These are phyloP conservation scores for Phytophthora colocasiae DNA, from an alignment of 352 stramenopile species.

Conservation along the genomic window DNA sequence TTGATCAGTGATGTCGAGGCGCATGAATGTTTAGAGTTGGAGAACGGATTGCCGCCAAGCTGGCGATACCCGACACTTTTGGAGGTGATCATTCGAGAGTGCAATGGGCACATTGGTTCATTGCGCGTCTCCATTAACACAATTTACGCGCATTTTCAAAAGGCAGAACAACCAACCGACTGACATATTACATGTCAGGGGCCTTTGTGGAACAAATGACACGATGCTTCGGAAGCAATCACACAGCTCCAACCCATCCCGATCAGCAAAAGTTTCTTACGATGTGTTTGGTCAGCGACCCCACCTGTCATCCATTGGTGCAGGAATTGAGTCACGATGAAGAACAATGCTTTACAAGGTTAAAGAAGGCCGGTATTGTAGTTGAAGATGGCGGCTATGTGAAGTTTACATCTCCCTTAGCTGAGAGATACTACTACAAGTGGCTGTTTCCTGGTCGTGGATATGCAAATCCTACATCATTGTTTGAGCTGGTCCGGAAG, in stretches of 20 bases:
- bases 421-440: slow-evolving; percentile 7
- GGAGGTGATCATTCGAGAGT: slow-evolving; percentile 23
- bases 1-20: slow-evolving; percentile 19
- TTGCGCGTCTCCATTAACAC: slow-evolving; percentile 18
- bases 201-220: slow-evolving; percentile 1
- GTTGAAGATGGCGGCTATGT: not conserved
- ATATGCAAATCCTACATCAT: slow-evolving; percentile 8
- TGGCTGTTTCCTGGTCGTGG: slow-evolving; percentile 11
- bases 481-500: slow-evolving; percentile 22
- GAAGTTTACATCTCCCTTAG: not conserved
- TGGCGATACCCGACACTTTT: slow-evolving; percentile 13
- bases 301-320: not conserved
- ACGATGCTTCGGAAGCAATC: not conserved
- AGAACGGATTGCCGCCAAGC: not conserved
- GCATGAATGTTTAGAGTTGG: not conserved
- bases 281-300: not conserved
- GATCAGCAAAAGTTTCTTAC: not conserved
- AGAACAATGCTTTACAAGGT: slow-evolving; percentile 3
- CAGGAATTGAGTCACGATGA: not conserved
- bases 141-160: slow-evolving; percentile 1
- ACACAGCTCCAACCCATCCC: not conserved
- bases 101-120: slow-evolving; percentile 25
- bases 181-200: slow-evolving; percentile 11
- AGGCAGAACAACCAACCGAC: not conserved
- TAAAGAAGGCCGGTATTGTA: not conserved